Base-by-base conservation (phyloP, 441 rosid genomes). In the Macaranga tanarius region DNA sequence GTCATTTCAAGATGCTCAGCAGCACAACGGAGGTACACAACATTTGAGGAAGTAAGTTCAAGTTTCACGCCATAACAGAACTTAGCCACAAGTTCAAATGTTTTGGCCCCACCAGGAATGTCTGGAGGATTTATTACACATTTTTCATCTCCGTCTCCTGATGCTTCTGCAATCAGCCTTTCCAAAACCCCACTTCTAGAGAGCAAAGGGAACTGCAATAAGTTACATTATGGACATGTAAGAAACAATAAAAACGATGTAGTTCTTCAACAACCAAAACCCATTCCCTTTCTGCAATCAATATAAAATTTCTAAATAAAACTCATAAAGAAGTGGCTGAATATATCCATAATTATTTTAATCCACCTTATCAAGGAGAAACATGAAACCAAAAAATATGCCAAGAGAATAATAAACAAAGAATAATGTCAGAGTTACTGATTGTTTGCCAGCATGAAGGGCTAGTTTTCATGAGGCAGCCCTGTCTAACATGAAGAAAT, bases 61-160 rank as follows among this genome's bases (percentile, higher is more conserved):
- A 93, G 94, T 80, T 91, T 93, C 75, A 95, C 94, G 19, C 98
- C 98, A 6, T 95, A 95, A 80, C 98, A 95, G 84, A 95, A 95
- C 82, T 93, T 95, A 60, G 95, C 97, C 56, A 93, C 84, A 62
- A 91, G 95, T 78, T 95, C 99, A 79, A 95, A 95, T 26, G 97
- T 91, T 77, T 92, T 93, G 72, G 93, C 89, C 38, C 94, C 91
- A 3, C 97, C 97, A 34, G 98, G 97, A 79, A 95, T 78, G 42
- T 84, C 86, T 13, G 92, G 81, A 25, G 88, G 87, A 54, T 71
- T 73, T 67, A 90, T 85, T 69, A 79, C 65, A 58, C 92, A 88
- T 80, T 90, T 89, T 66, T 89, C 92, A 79, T 91, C 94, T 54
- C 73, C 90, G 80, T 85, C 87, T 80, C 88, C 88, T 15, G 93